These are phyloP conservation scores for Fagus crenata DNA, from an alignment of 306 rosid genomes.

Conservation along the genomic window DNA sequence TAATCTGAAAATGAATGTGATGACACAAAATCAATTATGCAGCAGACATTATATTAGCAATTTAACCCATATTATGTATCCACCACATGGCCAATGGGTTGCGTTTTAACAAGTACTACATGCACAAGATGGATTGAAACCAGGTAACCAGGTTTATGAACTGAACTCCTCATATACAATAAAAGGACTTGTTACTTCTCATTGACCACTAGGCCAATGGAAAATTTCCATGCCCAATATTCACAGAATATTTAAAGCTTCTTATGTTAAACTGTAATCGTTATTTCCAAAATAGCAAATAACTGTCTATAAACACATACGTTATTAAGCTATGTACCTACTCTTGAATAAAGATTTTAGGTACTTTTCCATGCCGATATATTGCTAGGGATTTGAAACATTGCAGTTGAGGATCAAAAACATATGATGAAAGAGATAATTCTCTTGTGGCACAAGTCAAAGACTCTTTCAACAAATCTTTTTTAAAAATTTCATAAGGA, in stretches of 20 bases:
- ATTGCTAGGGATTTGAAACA: background rate
- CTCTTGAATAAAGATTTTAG: background rate
- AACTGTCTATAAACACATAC: background rate
- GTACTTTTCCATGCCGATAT: no score
- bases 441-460: slow-evolving; percentile 9
- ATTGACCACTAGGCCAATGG: background rate
- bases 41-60: slow-evolving; percentile 6
- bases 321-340: background rate
- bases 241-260: background rate
- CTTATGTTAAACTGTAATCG: background rate
- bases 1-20: slow-evolving; percentile 18
- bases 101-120: background rate
- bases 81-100: background rate
- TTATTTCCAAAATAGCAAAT: background rate
- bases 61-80: background rate
- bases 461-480: slow-evolving; percentile 14
- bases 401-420: background rate
- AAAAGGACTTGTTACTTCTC: background rate
- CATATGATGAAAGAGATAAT: background rate
- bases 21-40: slow-evolving; percentile 8
- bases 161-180: background rate
- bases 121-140: background rate
- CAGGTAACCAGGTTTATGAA: background rate
- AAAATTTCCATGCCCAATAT: background rate
- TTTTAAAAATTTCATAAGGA: slow-evolving; percentile 8